phyloP scores from a whole-genome alignment of 805 yeast species.

The Metschnikowia bowlesiae region DNA sequence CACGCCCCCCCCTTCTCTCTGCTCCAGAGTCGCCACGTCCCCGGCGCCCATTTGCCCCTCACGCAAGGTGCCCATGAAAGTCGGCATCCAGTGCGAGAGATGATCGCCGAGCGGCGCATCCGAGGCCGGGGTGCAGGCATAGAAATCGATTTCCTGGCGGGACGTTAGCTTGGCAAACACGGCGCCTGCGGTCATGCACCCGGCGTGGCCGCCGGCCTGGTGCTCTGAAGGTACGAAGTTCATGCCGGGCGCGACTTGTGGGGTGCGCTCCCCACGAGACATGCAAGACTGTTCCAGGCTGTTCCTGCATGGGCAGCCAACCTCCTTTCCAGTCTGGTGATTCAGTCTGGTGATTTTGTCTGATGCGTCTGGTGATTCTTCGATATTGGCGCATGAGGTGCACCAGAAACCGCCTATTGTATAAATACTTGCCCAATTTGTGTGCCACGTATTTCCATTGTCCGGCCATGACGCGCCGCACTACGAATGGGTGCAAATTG shows the following conservation, averaged over 20 bases:
- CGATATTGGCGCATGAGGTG: no score
- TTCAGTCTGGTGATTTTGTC: no score
- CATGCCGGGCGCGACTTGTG: conserved; percentile 5
- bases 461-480: no score
- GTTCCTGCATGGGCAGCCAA: no score
- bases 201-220: conserved; percentile 93
- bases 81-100: conserved; percentile 58
- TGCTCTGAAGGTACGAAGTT: conserved; percentile 29
- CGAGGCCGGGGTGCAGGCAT: conserved; percentile 33
- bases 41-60: conserved; percentile 27
- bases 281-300: no score
- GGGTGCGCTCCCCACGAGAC: no score
- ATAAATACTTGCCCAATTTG: no score
- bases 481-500: no score
- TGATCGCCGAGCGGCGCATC: conserved; percentile 28
- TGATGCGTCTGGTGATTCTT: no score
- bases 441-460: no score
- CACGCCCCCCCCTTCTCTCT: background rate
- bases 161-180: conserved; percentile 69
- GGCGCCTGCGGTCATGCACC: conserved; percentile 63
- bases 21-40: background rate
- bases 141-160: conserved; percentile 71
- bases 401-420: no score
- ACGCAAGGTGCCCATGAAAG: conserved; percentile 55
- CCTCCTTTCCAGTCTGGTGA: no score